Evolutionary conservation across 306 rosid genomes (phyloP).

Genomic region (Dalbergia cultrata): DNA sequence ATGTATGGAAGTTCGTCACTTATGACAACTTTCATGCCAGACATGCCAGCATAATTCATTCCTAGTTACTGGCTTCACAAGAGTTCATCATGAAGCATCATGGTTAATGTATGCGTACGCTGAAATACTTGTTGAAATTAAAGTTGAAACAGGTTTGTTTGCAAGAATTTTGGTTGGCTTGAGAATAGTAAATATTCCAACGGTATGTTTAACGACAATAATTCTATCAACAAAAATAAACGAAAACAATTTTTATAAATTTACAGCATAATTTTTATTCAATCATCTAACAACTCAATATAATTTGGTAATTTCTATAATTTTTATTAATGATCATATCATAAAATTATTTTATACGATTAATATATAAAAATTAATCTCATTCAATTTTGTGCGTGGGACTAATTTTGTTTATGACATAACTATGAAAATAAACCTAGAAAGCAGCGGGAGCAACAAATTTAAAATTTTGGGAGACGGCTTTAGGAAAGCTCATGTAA

Average conservation of each 20-base stretch:
- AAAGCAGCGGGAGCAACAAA: not conserved
- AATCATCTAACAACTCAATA: too few species aligned
- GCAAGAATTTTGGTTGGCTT: not conserved
- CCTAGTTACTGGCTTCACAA: constrained; percentile 23
- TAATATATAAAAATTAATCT: too few species aligned
- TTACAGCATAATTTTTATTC: too few species aligned
- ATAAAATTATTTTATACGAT: too few species aligned
- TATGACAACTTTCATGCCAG: not conserved
- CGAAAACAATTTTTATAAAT: too few species aligned
- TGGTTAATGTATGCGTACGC: constrained; percentile 41
- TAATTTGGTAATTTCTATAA: too few species aligned
- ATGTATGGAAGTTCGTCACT: not conserved
- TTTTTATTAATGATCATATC: too few species aligned
- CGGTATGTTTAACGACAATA: too few species aligned
- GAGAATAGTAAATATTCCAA: not conserved
- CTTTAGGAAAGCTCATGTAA: too few species aligned
- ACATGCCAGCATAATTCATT: constrained; percentile 20
- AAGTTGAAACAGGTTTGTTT: not conserved
- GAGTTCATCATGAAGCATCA: constrained; percentile 40
- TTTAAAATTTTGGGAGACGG: too few species aligned
- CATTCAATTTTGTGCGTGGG: not conserved
- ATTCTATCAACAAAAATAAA: too few species aligned
- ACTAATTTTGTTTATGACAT: not conserved
- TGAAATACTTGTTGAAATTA: constrained; percentile 1
- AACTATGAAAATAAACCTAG: not conserved